Conservation (phyloP, 192 early-diverging fungal species). For the Umbelopsis sp. region DNA sequence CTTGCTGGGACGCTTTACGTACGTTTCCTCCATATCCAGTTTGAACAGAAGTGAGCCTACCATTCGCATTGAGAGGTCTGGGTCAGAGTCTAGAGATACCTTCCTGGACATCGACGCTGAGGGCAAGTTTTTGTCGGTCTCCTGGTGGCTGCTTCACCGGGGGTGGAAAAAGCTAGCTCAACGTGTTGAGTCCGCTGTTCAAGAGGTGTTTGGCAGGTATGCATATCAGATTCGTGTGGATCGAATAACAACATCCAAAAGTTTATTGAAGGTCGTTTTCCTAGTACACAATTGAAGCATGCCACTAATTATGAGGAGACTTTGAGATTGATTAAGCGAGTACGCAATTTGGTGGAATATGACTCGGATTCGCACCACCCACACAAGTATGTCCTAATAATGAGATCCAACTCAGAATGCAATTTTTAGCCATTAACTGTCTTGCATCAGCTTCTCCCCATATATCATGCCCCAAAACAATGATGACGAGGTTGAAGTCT, state of each 20-base stretch:
- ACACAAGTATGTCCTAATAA: constrained; percentile 26
- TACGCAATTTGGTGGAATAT: constrained; percentile 61
- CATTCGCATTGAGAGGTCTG: constrained; percentile 41
- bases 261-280: neutral
- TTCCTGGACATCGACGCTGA: constrained; percentile 62
- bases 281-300: constrained; percentile 65
- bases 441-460: constrained; percentile 44
- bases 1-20: constrained; percentile 89
- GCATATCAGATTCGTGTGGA: constrained; percentile 28
- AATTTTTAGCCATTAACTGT: neutral
- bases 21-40: constrained; percentile 72
- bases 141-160: constrained; percentile 89
- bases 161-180: constrained; percentile 79
- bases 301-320: constrained; percentile 65
- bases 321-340: constrained; percentile 51
- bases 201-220: constrained; percentile 64
- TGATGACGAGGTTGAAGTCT: constrained; percentile 63
- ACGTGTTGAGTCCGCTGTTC: constrained; percentile 68
- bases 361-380: constrained; percentile 36
- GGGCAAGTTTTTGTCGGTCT: constrained; percentile 85
- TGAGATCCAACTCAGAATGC: neutral
- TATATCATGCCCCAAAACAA: constrained; percentile 66
- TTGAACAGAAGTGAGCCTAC: constrained; percentile 54
- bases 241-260: neutral
- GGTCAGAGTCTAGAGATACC: constrained; percentile 29